Base-by-base conservation (phyloP, 352 stramenopile species). In the Pythium aphanidermatum region DNA sequence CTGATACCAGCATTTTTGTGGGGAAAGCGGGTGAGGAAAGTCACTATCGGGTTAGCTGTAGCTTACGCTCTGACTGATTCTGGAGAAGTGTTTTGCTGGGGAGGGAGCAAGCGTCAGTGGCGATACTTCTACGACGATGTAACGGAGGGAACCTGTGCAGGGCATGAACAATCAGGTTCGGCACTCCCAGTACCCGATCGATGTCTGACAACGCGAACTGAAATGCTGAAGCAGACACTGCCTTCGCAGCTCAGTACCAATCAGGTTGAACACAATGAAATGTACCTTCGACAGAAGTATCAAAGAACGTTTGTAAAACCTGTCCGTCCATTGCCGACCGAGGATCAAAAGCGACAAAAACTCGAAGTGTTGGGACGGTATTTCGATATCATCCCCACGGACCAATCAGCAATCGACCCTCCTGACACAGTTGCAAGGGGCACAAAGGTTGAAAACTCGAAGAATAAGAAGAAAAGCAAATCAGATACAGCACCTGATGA, bases 61-160 rank as follows among this genome's bases (percentile, higher is more conserved):
- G 64, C 64, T 0, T 87, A 83, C 31, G 80, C 74, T 4, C 60
- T 92, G 16, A 86, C 80, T 9, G 77, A 87, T 39, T 45, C 71
- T 1, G 77, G 77, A 2, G 70, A 90, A 61, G 48, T 83, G 0
- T 90, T 85, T 43, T 88, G 73, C 42, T 92, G 80, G 80, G 80
- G 80, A 20, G 80, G 77, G 3, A 86, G 77, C 46, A 73, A 74
- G 25, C 71, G 72, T 5, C 54, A 63, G 33, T 91, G 79, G 79
- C 51, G 57, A 24, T 89, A 87, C 29, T 84, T 89, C 35, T 87
- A 91, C 38, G 66, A 87, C 29, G 13, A 36, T 10, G 26, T 35
- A 11, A 56, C 45, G 7, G 24, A 44, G 14, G 40, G 55, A 28
- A 28, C n/a, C 5, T 20, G 13, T 0, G 11, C 5, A 16, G 8